Conservation (phyloP, 139 green algal species). For the Chlorella ohadii region DNA sequence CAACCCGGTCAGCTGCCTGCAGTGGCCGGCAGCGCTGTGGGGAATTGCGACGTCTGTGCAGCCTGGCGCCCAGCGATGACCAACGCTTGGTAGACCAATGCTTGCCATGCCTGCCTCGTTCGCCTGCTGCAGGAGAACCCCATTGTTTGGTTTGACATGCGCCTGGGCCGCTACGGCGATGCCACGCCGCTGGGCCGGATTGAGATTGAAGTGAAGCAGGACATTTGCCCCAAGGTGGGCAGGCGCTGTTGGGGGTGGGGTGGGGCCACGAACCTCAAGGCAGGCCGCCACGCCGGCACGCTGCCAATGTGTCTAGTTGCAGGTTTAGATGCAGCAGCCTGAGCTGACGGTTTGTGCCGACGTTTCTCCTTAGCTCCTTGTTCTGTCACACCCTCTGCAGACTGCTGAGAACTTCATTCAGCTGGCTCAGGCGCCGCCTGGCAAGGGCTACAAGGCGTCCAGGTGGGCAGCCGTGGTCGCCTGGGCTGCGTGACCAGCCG, state of each 20-base stretch:
- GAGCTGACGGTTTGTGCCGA: too few relatives aligned
- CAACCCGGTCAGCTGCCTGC: constrained; percentile 59
- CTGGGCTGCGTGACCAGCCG: not conserved
- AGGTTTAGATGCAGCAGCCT: too few relatives aligned
- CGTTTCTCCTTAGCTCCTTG: too few relatives aligned
- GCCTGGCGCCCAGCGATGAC: too few relatives aligned
- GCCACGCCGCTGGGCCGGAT: constrained; percentile 80
- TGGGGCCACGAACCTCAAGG: too few relatives aligned
- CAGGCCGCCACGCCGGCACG: too few relatives aligned
- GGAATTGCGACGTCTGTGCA: too few relatives aligned
- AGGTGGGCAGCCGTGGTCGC: not conserved
- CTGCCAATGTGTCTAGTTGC: too few relatives aligned
- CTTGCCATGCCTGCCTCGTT: too few relatives aligned
- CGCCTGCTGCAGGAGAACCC: constrained; percentile 63
- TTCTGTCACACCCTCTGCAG: constrained; percentile 52
- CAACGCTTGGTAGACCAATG: too few relatives aligned
- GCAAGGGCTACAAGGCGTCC: constrained; percentile 48
- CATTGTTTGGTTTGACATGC: constrained; percentile 92
- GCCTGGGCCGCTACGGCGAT: constrained; percentile 80
- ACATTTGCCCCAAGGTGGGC: constrained; percentile 68
- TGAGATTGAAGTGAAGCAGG: constrained; percentile 80
- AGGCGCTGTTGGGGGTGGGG: too few relatives aligned
- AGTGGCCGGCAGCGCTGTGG: too few relatives aligned
- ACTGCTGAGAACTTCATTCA: constrained; percentile 91
- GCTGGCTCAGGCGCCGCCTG: not conserved